Conservation (phyloP, 2,329 filamentous ascomycete genomes). For the Endothia cerciana region DNA sequence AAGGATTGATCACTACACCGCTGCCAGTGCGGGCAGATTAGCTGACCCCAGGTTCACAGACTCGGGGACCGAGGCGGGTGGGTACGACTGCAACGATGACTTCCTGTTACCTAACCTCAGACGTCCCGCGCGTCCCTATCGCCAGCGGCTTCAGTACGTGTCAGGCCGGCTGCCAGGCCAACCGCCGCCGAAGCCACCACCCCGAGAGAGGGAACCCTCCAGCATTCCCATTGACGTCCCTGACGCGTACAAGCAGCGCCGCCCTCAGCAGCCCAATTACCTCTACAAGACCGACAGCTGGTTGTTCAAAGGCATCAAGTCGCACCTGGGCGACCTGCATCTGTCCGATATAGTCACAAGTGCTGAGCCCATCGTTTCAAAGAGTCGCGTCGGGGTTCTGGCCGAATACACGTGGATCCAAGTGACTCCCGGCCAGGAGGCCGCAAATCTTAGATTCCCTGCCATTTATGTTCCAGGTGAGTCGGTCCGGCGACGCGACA, state of each 20-base stretch:
- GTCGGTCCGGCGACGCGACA: not conserved
- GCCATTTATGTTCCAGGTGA: constrained; percentile 25
- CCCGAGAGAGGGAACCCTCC: not conserved
- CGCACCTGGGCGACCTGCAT: constrained; percentile 15
- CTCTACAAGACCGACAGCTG: constrained; percentile 18
- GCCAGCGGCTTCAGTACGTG: no score
- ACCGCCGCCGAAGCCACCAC: no score
- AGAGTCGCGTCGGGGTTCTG: constrained; percentile 15
- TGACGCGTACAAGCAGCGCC: not conserved
- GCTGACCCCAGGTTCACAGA: not conserved
- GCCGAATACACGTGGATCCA: constrained; percentile 27
- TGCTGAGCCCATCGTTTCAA: not conserved
- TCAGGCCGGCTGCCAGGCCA: no score
- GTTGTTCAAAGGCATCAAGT: constrained; percentile 21
- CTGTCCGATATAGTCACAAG: not conserved
- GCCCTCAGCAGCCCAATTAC: not conserved
- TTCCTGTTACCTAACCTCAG: not conserved
- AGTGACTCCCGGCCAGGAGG: constrained; percentile 19
- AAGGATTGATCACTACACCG: not conserved
- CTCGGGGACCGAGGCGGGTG: not conserved
- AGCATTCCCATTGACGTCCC: not conserved
- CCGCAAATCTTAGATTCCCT: constrained; percentile 6
- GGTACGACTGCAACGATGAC: not conserved
- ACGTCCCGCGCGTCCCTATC: not conserved
- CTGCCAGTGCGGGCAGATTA: not conserved